Base-by-base conservation (phyloP, 129 eudicot species). In the Helianthus tuberosus region DNA sequence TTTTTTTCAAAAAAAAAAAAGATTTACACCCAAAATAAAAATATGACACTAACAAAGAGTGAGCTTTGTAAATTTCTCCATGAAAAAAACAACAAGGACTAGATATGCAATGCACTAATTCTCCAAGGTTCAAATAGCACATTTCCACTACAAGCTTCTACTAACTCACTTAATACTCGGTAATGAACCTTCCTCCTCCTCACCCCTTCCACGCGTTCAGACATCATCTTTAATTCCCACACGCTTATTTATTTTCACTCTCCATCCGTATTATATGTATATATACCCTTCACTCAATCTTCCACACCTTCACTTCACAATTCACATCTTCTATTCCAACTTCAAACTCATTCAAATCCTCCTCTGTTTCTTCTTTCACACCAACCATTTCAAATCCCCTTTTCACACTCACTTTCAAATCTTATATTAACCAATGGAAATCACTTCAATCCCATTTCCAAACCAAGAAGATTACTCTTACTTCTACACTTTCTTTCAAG, bases 391-490 rank as follows among this genome's bases (percentile, higher is more conserved):
- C 59, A 53, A 17, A 27, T 69, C 71, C 50, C 11, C 67, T 17
- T 44, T 64, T 41, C 77, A 71, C 77, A 78, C 65, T 13, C 66
- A 20, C 66, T 43, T 64, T 43, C 64, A 23, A 35, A 53, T 16
- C 47, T 53, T 65, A 78, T 70, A 69, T 41, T n/a, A 10, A 64
- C 15, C 68, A 0, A 89, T 89, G 96, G 96, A 84, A 73, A 82
- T 84, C 61, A 79, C 78, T 23, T 61, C 91, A 29, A 48, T 82
- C 47, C 81, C 89, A 20, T 82, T 79, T 13, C 69, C 79, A 14
- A 81, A 73, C 66, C 84, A 69, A 64, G 96, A 89, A 54, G 96
- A 89, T 7, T 84, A 53, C 74, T 77, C 86, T 5, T 77, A 71
- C 47, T 80, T 83, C 55, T 83, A 78, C 63, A 60, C 70, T 5